Base-by-base conservation (phyloP, 202 grass and related monocot species). In the Musa balbisiana region DNA sequence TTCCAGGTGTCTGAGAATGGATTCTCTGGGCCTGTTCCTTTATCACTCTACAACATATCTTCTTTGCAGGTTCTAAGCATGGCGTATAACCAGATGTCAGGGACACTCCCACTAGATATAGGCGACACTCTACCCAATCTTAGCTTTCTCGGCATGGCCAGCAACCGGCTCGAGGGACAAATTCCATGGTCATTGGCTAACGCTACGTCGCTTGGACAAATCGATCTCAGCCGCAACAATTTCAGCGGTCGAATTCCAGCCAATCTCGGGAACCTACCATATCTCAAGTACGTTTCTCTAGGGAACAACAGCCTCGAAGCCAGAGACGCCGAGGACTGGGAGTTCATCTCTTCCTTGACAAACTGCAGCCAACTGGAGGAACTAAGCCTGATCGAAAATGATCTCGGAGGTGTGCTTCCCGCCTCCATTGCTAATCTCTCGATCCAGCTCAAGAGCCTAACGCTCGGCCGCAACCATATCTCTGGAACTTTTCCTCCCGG, bases 141-240 rank as follows among this genome's bases (percentile, higher is more conserved):
- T 0, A 0, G 33, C 67, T 49, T 1, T 1, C 0, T 72, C 67
- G 11, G 43, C 78, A n/a, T 91, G 63, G 50, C 29, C 21, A 8
- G 1, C 1, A 91, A 85, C 56, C 60, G 71, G 60, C 53, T 91
- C 52, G 54, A 71, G 10, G 89, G 89, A 51, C 64, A 67, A 0
- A 91, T 91, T 62, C 89, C 89, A 5, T 43, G 24, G 54, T 91
- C 85, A 0, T 65, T 88, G 52, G 65, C 67, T 10, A 92, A 92
- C 10, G 78, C 86, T 1, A 79, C 81, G 1, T 22, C 65, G 0
- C 62, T 92, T 9, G 2, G 3, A 51, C 0, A 0, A 0, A 72
- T 92, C 10, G 26, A 67, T 59, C 71, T 91, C 6, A 15, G 2
- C 1, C 0, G n/a, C 16, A 90, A 92, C 71, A 67, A 2, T 0